Percentiles rank a stretch among this genome's conserved stretches.
These are phyloP conservation scores for Tetratostichococcus sp. DNA, from an alignment of 139 green algal species.

Conservation along the genomic window DNA sequence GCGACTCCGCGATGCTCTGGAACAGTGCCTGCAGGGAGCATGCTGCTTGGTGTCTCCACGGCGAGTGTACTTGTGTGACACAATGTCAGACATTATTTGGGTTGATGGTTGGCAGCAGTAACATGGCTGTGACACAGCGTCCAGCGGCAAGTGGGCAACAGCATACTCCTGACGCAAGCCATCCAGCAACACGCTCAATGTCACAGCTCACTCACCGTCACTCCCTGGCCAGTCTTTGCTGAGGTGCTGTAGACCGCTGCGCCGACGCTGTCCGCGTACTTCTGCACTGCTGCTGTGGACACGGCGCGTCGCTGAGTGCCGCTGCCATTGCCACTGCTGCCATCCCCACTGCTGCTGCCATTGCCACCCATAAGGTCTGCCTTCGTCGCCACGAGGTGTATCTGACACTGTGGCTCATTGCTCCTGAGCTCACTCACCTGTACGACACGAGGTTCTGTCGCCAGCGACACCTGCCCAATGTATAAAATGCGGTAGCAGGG, in stretches of 20 bases:
- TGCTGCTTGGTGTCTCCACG: no score
- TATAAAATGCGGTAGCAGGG: no score
- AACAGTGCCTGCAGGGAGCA: neutral
- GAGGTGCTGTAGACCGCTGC: neutral
- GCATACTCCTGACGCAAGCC: no score
- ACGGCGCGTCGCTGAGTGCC: no score
- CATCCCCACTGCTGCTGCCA: neutral
- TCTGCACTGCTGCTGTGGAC: neutral
- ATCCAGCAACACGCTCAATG: no score
- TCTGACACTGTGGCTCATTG: slow-evolving; percentile 6
- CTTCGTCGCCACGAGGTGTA: slow-evolving; percentile 20
- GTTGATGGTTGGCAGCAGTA: no score
- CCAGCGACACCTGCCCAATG: no score
- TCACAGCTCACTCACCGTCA: neutral
- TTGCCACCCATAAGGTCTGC: slow-evolving; percentile 10
- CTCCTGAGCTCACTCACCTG: slow-evolving; percentile 15
- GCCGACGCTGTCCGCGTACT: neutral
- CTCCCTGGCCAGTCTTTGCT: neutral
- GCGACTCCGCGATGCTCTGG: neutral
- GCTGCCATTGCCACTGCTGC: neutral
- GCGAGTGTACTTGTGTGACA: no score
- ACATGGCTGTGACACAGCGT: no score
- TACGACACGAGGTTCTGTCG: no score
- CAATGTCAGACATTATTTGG: no score
- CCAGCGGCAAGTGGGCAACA: no score